Conservation (phyloP, 352 stramenopile genomes). For the Pythium monospermum region DNA sequence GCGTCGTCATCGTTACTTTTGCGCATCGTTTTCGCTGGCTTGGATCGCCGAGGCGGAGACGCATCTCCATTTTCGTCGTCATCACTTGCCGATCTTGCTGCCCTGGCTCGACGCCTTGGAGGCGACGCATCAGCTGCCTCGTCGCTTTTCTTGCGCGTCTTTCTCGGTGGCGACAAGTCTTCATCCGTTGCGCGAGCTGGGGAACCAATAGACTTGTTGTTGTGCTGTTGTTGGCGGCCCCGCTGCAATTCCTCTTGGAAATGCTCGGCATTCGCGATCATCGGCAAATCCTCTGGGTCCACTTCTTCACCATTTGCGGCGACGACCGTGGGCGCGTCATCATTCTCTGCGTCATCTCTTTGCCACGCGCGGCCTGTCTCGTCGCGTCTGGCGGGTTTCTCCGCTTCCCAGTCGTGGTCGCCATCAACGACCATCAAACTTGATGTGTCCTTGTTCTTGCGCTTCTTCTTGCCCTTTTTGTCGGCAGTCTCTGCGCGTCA, state of each 20-base stretch:
- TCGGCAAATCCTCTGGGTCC: constrained; percentile 59
- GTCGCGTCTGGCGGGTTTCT: background rate
- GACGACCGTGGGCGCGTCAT: constrained; percentile 40
- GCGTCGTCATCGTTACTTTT: background rate
- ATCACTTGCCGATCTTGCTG: constrained; percentile 1
- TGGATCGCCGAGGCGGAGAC: constrained; percentile 10
- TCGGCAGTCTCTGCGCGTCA: constrained; percentile 27
- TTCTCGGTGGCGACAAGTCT: background rate
- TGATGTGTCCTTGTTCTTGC: constrained; percentile 36
- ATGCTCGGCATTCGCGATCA: constrained; percentile 69
- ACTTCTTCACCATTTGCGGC: constrained; percentile 39
- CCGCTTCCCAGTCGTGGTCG: constrained; percentile 29
- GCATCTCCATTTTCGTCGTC: constrained; percentile 1
- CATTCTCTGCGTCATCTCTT: constrained; percentile 1
- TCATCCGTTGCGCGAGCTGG: constrained; percentile 33
- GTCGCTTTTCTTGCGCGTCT: constrained; percentile 1
- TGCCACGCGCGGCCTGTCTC: background rate
- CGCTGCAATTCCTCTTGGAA: constrained; percentile 47
- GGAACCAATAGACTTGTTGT: too few species aligned
- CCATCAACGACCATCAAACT: constrained; percentile 48
- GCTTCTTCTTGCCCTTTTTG: constrained; percentile 60
- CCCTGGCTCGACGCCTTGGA: constrained; percentile 11
- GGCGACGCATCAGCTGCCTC: constrained; percentile 25
- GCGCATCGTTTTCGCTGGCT: background rate
- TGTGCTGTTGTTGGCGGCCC: too few species aligned